Evolutionary conservation across 169 alveolate genomes (phyloP), one percentile per base, ranked within the genome.

Genomic region (Babesia bigemina): DNA sequence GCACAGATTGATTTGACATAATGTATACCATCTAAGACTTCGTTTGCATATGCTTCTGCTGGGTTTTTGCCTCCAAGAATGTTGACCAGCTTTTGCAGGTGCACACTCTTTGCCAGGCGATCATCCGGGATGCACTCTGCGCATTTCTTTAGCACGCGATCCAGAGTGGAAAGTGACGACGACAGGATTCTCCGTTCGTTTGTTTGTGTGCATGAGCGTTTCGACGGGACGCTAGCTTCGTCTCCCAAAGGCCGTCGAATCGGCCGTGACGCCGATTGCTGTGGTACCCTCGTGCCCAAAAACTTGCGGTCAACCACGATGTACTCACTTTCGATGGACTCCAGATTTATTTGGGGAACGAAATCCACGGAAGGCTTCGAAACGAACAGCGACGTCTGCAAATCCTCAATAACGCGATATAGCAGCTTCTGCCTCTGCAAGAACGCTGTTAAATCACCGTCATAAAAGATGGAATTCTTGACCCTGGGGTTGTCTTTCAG

Each of bases 361-460:
- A 67, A 67, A 36, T 67, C 76, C 16, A 67, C 55, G 4, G 76
- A 67, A 10, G 76, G 76, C 21, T 67, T 67, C 47, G 76, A 67
- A n/a, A 67, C 76, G 60, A 67, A 67, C 19, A 67, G 36, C 14
- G 76, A 67, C 0, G 59, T 67, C 10, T 14, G 53, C 55, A 67
- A 65, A 53, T 67, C 76, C 33, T 67, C 76, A n/a, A 67, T 67
- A 0, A 67, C 76, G 19, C 65, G 63, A 29, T 50, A 67, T 2
- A 67, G 65, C 36, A 67, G 56, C 56, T 67, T 67, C 44, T 67
- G 76, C 44, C 65, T 48, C 55, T 67, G 66, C 63, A 67, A 10
- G 42, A 67, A 67, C 14, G 39, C 53, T 33, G 33, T 14, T 33
- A 52, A 67, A 36, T 67, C 76, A 26, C 76, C 76, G 55, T 67